phyloP scores from a whole-genome alignment of 2,329 filamentous ascomycete species.

The Sporothrix dimorphospora region DNA sequence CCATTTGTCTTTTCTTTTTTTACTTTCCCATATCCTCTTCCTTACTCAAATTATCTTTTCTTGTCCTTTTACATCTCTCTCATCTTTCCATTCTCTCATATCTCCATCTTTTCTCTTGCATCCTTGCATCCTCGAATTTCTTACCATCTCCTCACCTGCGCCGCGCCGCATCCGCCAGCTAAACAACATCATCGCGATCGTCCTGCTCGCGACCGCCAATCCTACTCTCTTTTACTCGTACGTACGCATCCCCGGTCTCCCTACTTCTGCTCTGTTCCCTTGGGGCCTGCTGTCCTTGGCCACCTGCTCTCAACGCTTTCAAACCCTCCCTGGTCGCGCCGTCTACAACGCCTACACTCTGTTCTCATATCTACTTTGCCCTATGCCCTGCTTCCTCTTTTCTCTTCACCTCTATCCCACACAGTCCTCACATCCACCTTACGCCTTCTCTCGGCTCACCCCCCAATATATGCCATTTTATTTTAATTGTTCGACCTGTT shows the following conservation, averaged over 20 bases:
- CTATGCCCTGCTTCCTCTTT: not conserved
- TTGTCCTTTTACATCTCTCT: conserved; percentile 2
- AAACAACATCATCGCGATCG: not conserved
- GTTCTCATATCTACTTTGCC: not conserved
- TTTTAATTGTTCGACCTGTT: conserved; percentile 14
- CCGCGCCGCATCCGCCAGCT: not conserved
- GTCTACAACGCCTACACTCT: not conserved
- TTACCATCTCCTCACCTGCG: not conserved
- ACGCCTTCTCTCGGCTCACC: not conserved
- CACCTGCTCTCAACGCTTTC: not conserved
- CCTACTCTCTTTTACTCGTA: conserved; percentile 6
- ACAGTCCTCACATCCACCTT: not conserved
- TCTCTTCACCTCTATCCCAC: not conserved
- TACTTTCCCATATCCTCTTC: not conserved
- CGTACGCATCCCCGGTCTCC: not conserved
- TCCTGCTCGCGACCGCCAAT: not conserved
- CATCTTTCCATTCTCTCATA: not conserved
- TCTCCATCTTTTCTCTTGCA: not conserved
- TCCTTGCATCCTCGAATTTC: not conserved
- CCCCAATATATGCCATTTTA: conserved; percentile 20
- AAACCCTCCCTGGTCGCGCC: not conserved
- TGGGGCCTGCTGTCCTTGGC: not conserved
- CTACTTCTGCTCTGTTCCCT: not conserved
- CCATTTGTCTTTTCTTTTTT: not conserved
- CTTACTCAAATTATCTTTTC: not conserved